phyloP scores from a whole-genome alignment of 2,329 filamentous ascomycete species.

The Talaromyces atroroseus region DNA sequence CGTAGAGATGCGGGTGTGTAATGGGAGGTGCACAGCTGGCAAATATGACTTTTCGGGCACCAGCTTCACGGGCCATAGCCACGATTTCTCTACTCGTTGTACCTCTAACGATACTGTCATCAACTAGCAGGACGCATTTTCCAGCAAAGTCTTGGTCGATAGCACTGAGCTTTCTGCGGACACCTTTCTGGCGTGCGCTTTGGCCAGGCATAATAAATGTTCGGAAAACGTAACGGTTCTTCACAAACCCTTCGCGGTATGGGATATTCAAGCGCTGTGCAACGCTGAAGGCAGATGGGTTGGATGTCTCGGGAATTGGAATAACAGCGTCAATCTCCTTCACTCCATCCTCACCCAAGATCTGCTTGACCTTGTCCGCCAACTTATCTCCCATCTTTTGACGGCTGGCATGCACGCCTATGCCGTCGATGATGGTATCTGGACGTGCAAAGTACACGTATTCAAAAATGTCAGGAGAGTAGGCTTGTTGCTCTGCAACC shows the following conservation, averaged over 20 bases:
- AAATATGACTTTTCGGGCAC: constrained; percentile 76
- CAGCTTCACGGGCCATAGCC: constrained; percentile 76
- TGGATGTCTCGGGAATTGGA: constrained; percentile 77
- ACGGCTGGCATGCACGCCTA: constrained; percentile 76
- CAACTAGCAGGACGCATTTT: constrained; percentile 75
- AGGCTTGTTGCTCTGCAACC: constrained; percentile 61
- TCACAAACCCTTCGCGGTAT: constrained; percentile 76
- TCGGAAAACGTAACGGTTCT: constrained; percentile 83
- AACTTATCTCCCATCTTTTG: constrained; percentile 82
- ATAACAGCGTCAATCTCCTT: constrained; percentile 72
- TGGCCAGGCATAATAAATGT: constrained; percentile 87
- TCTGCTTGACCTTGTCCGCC: constrained; percentile 63
- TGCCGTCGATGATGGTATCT: constrained; percentile 78
- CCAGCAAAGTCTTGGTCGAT: constrained; percentile 80
- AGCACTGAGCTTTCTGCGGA: constrained; percentile 82
- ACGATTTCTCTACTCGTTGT: constrained; percentile 77
- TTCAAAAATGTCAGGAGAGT: constrained; percentile 82
- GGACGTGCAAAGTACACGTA: constrained; percentile 83
- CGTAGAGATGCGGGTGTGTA: constrained; percentile 79
- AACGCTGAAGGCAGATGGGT: constrained; percentile 71
- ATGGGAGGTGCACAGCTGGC: constrained; percentile 77
- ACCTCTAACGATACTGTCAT: constrained; percentile 84
- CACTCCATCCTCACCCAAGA: constrained; percentile 63
- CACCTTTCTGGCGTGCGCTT: constrained; percentile 72
- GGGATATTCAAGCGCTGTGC: constrained; percentile 71